Evolutionary conservation across 495 filamentous ascomycete genomes (phyloP), one percentile per base, ranked within the genome.

Genomic region (Penicillium ochrochloron): DNA sequence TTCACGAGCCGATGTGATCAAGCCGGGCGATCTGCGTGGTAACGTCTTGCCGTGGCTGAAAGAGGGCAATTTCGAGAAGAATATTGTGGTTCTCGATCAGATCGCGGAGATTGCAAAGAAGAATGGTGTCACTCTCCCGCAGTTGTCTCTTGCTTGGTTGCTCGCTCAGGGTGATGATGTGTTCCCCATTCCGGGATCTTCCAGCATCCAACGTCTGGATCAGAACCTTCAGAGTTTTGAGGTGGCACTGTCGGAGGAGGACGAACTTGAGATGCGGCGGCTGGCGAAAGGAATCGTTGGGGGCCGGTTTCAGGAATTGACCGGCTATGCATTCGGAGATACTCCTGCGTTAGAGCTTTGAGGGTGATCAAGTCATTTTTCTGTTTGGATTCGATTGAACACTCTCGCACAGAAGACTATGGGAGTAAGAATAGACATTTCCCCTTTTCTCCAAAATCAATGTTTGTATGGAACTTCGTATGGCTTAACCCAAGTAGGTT

Each of bases 91-190:
- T 17, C 44, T 48, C 10, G 44, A 48, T 25, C 44, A 12, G 19
- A 48, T 48, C 12, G 44, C 44, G 9, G 44, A 48, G 9, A 48
- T 48, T 48, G 44, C 44, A 5, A 48, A 48, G 44, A 48, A 48
- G 10, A 48, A 23, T 48, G 44, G 44, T 48, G 21, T 48, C 8
- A 48, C 44, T 5, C 19, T 48, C 19, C 44, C 44, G 9, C 44
- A 48, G 44, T 48, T 48, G 44, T 19, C 44, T 23, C 44, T 48
- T 23, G 44, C 44, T 25, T 48, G 44, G 44, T 25, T 48, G 44
- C 44, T 48, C 11, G 44, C 21, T 25, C 44, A 48, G 21, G 44
- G 44, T 12, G 44, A 48, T 14, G 44, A 48, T 48, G 5, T 48
- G 1, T 48, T 48, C 9, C 44, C 44, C 11, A 23, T 48, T 48